Evolutionary conservation across 768 basidiomycete genomes (phyloP).

Genomic region (Calocera cornea): DNA sequence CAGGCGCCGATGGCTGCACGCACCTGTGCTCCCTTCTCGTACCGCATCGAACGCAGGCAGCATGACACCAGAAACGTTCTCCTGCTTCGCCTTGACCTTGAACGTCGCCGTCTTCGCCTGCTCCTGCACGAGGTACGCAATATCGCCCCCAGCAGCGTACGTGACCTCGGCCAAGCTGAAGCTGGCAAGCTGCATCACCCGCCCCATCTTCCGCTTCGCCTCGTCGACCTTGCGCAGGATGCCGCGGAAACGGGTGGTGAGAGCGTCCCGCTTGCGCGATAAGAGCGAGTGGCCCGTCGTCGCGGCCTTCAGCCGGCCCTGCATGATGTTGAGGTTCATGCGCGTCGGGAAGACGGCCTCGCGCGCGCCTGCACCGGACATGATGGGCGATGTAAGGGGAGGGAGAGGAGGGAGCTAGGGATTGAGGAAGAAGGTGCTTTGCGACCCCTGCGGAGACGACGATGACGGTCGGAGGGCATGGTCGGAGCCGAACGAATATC

Average conservation of each 20-base stretch:
- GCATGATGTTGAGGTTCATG: conserved; percentile 92
- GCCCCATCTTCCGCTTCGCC: conserved; percentile 97
- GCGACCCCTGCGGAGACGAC: not conserved
- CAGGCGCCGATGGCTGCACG: conserved; percentile 9
- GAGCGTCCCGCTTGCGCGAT: conserved; percentile 95
- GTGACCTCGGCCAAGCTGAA: conserved; percentile 99
- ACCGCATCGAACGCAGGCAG: conserved; percentile 91
- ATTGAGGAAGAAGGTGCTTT: not conserved
- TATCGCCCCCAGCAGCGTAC: conserved; percentile 86
- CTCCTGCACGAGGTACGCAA: conserved; percentile 95
- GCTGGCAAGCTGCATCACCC: conserved; percentile 96
- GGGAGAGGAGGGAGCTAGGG: not conserved
- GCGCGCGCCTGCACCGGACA: conserved; percentile 82
- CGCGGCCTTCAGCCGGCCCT: conserved; percentile 75
- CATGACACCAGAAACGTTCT: conserved; percentile 95
- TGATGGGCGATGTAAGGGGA: conserved; percentile 23
- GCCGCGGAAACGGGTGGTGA: conserved; percentile 85
- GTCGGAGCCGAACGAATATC: not conserved
- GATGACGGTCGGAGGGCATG: not conserved
- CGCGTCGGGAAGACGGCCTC: conserved; percentile 95
- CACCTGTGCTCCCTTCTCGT: conserved; percentile 71
- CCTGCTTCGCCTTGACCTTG: conserved; percentile 86
- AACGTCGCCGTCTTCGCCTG: conserved; percentile 84
- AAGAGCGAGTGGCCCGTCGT: conserved; percentile 90
- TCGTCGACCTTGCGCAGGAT: conserved; percentile 97